A percentile compares a stretch with the other conserved stretches of the same genome.
Conservation (phyloP, 306 rosid species). For the Ormosia emarginata region DNA sequence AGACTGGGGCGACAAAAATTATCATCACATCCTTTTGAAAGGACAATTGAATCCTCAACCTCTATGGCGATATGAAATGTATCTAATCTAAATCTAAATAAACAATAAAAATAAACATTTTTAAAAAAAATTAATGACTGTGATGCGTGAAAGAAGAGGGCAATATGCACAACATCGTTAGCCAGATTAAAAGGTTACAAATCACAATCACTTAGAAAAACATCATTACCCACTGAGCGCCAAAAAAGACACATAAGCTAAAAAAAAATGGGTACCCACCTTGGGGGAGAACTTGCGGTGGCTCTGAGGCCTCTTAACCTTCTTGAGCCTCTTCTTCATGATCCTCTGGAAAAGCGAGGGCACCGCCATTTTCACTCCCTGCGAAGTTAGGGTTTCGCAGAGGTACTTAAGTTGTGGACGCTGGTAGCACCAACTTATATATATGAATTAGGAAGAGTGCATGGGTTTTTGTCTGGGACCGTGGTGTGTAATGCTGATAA, state of each 20-base stretch:
- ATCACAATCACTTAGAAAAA: too few species aligned
- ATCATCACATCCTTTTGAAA: slow-evolving; percentile 27
- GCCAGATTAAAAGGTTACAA: neutral
- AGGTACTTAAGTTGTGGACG: neutral
- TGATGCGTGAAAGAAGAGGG: too few species aligned
- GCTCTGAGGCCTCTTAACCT: slow-evolving; percentile 63
- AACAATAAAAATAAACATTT: neutral
- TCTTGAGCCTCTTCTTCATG: slow-evolving; percentile 75
- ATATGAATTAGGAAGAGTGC: too few species aligned
- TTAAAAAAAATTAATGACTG: too few species aligned
- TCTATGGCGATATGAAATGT: neutral
- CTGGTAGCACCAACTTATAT: neutral
- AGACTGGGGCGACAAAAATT: slow-evolving; percentile 71
- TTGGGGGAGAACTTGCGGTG: slow-evolving; percentile 76
- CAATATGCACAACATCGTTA: neutral
- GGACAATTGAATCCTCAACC: too few species aligned
- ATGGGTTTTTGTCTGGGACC: too few species aligned
- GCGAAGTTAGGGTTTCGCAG: neutral
- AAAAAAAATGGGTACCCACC: slow-evolving; percentile 13
- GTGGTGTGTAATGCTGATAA: too few species aligned
- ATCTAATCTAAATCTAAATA: neutral
- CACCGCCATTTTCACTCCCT: slow-evolving; percentile 50
- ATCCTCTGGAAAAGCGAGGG: slow-evolving; percentile 63
- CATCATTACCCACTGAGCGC: too few species aligned
- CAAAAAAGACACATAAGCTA: neutral